Percentiles rank a stretch among this genome's conserved stretches.
Conservation (phyloP, 208 protist species). For the Entamoeba invadens region DNA sequence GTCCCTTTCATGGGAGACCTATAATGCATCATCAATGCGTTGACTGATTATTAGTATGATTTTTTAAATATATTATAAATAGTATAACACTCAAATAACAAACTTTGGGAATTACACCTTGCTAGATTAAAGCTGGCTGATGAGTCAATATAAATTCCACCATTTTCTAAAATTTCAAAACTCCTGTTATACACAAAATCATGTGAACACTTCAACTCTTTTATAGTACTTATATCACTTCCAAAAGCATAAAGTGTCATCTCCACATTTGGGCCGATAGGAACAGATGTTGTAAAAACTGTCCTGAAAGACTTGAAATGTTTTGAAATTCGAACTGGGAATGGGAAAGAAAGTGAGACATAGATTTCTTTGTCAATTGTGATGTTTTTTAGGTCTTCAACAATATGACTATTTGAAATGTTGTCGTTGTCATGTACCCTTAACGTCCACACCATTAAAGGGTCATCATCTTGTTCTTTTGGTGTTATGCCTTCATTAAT, state of each 20-base stretch:
- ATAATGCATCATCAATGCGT: not conserved
- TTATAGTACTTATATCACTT: not conserved
- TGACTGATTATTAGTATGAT: not conserved
- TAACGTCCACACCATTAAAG: not conserved
- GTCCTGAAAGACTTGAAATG: not conserved
- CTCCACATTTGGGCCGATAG: not conserved
- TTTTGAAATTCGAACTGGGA: not conserved
- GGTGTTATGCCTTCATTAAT: not conserved
- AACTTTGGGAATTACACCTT: not conserved
- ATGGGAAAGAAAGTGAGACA: not conserved
- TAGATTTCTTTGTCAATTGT: not conserved
- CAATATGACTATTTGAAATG: too few relatives aligned
- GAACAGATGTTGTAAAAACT: not conserved
- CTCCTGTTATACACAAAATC: not conserved
- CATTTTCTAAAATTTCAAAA: not conserved
- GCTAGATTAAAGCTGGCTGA: not conserved
- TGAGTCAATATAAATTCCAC: not conserved
- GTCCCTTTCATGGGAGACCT: not conserved
- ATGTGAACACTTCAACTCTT: not conserved
- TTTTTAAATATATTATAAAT: not conserved
- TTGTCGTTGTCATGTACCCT: not conserved
- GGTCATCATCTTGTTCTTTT: not conserved
- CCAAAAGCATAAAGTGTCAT: not conserved
- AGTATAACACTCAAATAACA: too few relatives aligned
- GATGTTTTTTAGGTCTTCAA: too few relatives aligned